A percentile compares a stretch with the other conserved stretches of the same genome.
Evolutionary conservation across 2,329 filamentous ascomycete species (phyloP).

Genomic region (Rachicladosporium sp.): DNA sequence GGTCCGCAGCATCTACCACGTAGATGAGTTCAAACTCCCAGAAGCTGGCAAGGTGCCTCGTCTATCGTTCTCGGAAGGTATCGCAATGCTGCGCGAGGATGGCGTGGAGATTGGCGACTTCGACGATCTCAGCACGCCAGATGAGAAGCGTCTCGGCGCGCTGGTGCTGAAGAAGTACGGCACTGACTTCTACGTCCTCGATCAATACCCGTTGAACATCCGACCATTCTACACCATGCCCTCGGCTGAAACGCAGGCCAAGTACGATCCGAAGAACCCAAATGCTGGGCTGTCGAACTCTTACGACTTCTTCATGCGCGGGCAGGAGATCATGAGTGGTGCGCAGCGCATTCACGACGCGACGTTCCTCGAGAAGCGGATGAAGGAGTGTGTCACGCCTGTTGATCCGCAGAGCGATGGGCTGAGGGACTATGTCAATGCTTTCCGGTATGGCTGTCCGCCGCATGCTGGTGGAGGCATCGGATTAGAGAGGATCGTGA

Average conservation of each 20-base stretch:
- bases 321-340: conserved; percentile 56
- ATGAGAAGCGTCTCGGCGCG: conserved; percentile 79
- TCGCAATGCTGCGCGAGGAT: conserved; percentile 63
- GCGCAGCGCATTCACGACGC: conserved; percentile 55
- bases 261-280: conserved; percentile 29
- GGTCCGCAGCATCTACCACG: conserved; percentile 61
- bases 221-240: conserved; percentile 89
- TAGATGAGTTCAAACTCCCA: conserved; percentile 65
- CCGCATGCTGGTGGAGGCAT: conserved; percentile 54
- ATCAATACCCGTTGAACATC: conserved; percentile 85
- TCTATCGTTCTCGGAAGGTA: conserved; percentile 65
- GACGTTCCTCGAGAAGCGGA: conserved; percentile 44
- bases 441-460: conserved; percentile 52
- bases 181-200: conserved; percentile 92
- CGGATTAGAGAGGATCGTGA: conserved; percentile 54
- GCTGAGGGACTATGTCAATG: conserved; percentile 51
- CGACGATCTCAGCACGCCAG: conserved; percentile 67
- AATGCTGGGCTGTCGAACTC: conserved; percentile 49
- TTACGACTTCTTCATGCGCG: conserved; percentile 61
- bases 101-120: conserved; percentile 65
- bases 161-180: conserved; percentile 79
- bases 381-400: conserved; percentile 43
- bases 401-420: conserved; percentile 47
- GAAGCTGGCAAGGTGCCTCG: conserved; percentile 62
- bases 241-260: conserved; percentile 48